Percentiles rank a stretch among this genome's conserved stretches.
phyloP scores from a whole-genome alignment of 306 rosid genomes.

The Medicago truncatula region MtrunA17r5.0-ANR NC_053045.1:16296001-16296500 shows the following conservation, averaged over 20 bases:
- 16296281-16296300: slow-evolving; percentile 79
- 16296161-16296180: slow-evolving; percentile 69
- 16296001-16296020: slow-evolving; percentile 89
- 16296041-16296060: slow-evolving; percentile 86
- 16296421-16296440: slow-evolving; percentile 81
- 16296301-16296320: slow-evolving; percentile 72
- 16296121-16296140: slow-evolving; percentile 80
- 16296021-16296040: slow-evolving; percentile 78
- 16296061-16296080: slow-evolving; percentile 92
- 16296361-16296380: slow-evolving; percentile 83
- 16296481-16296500: slow-evolving; percentile 66
- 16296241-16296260: slow-evolving; percentile 72
- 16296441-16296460: slow-evolving; percentile 61
- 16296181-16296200: slow-evolving; percentile 76
- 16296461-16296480: slow-evolving; percentile 74
- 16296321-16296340: slow-evolving; percentile 85
- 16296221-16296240: slow-evolving; percentile 88
- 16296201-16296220: slow-evolving; percentile 65
- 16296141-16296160: slow-evolving; percentile 69
- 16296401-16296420: slow-evolving; percentile 89
- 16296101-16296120: slow-evolving; percentile 70
- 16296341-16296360: slow-evolving; percentile 82
- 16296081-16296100: slow-evolving; percentile 90
- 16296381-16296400: slow-evolving; percentile 91
- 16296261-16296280: slow-evolving; percentile 84